A percentile compares a stretch with the other conserved stretches of the same genome.
phyloP scores from a whole-genome alignment of 192 early-diverging fungal species.

The Coemansia erecta region DNA sequence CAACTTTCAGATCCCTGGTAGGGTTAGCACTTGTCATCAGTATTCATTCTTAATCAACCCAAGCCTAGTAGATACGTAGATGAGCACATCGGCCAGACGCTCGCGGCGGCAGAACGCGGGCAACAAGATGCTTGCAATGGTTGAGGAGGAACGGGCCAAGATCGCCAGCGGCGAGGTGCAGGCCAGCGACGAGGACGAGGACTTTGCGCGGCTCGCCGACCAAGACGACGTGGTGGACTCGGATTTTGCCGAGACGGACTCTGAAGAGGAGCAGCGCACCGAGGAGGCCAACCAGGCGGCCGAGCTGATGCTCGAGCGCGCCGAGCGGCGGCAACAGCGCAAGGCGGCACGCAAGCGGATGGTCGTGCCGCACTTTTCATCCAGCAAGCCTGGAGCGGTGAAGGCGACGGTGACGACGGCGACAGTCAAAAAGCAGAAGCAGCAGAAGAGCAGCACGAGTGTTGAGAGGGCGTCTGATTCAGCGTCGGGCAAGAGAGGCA shows the following conservation, averaged over 20 bases:
- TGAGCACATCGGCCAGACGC: slow-evolving; percentile 13
- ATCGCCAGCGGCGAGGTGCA: slow-evolving; percentile 26
- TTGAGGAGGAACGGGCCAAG: slow-evolving; percentile 46
- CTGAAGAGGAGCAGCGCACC: slow-evolving; percentile 34
- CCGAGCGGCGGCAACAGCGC: slow-evolving; percentile 30
- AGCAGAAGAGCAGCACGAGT: slow-evolving; percentile 1
- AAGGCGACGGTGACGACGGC: too few relatives aligned
- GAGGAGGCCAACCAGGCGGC: slow-evolving; percentile 26
- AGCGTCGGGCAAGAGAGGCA: not conserved
- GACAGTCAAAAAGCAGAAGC: not conserved
- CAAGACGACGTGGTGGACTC: slow-evolving; percentile 38
- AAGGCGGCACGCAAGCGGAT: slow-evolving; percentile 30
- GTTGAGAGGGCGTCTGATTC: not conserved
- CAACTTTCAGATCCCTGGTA: too few relatives aligned
- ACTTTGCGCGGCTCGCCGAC: slow-evolving; percentile 30
- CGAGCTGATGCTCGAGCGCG: slow-evolving; percentile 21
- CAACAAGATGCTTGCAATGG: slow-evolving; percentile 45
- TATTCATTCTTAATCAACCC: too few relatives aligned
- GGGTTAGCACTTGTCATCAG: too few relatives aligned
- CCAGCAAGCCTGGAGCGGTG: slow-evolving; percentile 9
- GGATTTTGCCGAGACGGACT: slow-evolving; percentile 50
- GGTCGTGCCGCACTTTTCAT: slow-evolving; percentile 39
- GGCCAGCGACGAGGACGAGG: slow-evolving; percentile 47
- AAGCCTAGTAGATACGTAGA: not conserved
- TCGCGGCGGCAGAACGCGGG: slow-evolving; percentile 47